Evolutionary conservation across 192 early-diverging fungal species (phyloP).

Genomic region (Coemansia asiatica): DNA sequence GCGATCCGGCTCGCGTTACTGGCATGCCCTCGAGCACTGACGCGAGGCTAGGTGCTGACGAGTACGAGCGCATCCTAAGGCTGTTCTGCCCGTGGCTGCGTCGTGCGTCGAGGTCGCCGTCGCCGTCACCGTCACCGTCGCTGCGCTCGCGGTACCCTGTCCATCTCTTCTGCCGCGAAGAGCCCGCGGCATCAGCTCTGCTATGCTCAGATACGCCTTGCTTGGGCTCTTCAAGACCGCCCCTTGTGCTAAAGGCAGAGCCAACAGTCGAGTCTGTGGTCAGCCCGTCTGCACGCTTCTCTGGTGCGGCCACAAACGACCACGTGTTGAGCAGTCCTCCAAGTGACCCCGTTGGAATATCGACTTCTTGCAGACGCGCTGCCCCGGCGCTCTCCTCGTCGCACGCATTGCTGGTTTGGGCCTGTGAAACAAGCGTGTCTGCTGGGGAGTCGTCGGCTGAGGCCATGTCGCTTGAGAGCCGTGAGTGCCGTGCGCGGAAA

Average conservation of each 20-base stretch:
- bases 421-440: conserved; percentile 38
- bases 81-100: conserved; percentile 1
- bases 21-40: neutral
- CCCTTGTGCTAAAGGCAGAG: neutral
- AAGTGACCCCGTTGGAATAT: conserved; percentile 39
- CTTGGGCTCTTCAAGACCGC: neutral
- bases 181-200: neutral
- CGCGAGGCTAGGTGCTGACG: conserved; percentile 33
- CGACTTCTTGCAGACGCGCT: conserved; percentile 23
- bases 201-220: neutral
- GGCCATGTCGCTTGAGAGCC: neutral
- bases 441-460: conserved; percentile 6
- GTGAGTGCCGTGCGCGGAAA: conserved; percentile 5
- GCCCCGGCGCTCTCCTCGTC: neutral
- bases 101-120: conserved; percentile 8
- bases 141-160: too few relatives aligned
- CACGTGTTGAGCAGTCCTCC: conserved; percentile 45
- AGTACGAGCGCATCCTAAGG: conserved; percentile 15
- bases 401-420: too few relatives aligned
- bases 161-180: too few relatives aligned
- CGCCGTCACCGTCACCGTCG: conserved; percentile 11
- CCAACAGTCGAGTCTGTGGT: neutral
- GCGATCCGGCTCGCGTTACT: neutral
- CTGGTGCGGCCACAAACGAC: conserved; percentile 18
- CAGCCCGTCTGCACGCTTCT: neutral